Evolutionary conservation across 2,329 filamentous ascomycete genomes (phyloP).

Genomic region (Zalaria obscura): DNA sequence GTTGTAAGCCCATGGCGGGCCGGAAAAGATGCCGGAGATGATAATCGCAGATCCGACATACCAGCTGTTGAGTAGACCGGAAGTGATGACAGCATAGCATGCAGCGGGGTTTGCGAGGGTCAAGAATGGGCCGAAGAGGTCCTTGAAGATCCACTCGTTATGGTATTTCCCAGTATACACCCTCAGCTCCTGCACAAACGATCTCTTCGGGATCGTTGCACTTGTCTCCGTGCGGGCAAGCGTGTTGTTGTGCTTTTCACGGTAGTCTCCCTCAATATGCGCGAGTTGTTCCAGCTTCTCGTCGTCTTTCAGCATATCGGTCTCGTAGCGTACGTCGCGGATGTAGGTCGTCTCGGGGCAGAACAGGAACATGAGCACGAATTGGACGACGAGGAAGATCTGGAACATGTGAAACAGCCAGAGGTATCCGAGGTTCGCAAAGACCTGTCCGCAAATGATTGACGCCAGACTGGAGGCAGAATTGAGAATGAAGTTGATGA

Average conservation of each 20-base stretch:
- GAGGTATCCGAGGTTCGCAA: slow-evolving; percentile 7
- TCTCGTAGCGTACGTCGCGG: slow-evolving; percentile 9
- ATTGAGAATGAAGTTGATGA: slow-evolving; percentile 14
- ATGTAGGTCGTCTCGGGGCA: slow-evolving; percentile 16
- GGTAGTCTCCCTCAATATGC: slow-evolving; percentile 5
- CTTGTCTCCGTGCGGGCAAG: not conserved
- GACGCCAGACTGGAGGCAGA: slow-evolving; percentile 12
- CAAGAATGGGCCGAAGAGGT: slow-evolving; percentile 9
- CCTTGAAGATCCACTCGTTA: slow-evolving; percentile 9
- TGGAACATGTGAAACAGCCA: slow-evolving; percentile 15
- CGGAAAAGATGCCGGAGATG: slow-evolving; percentile 8
- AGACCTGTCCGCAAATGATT: slow-evolving; percentile 11
- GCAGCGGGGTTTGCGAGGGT: slow-evolving; percentile 8
- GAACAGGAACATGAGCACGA: slow-evolving; percentile 15
- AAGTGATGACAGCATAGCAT: slow-evolving; percentile 6
- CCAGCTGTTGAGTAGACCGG: slow-evolving; percentile 9
- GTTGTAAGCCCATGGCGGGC: slow-evolving; percentile 8
- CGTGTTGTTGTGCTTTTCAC: not conserved
- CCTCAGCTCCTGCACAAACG: slow-evolving; percentile 9
- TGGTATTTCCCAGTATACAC: slow-evolving; percentile 7
- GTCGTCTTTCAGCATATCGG: slow-evolving; percentile 7
- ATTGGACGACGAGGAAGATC: slow-evolving; percentile 12
- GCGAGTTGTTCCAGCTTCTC: slow-evolving; percentile 8
- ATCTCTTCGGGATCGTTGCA: slow-evolving; percentile 7
- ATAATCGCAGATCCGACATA: slow-evolving; percentile 12